These are phyloP conservation scores for Dendrobium officinale DNA, from an alignment of 106 monocot species.

Conservation along the genomic window DNA sequence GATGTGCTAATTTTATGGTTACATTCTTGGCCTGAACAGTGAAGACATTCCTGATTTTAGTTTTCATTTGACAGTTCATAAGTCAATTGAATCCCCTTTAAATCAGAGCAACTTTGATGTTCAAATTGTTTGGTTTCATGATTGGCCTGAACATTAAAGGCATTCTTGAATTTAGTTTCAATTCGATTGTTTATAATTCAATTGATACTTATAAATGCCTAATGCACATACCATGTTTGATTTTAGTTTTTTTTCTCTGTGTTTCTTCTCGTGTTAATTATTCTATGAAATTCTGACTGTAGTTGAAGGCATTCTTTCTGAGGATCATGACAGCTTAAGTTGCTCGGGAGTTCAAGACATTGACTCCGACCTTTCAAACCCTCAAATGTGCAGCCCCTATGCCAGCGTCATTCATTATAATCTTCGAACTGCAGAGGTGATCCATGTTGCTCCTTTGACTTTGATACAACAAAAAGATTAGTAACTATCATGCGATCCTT, in stretches of 20 bases:
- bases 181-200: not conserved
- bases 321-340: slow-evolving; percentile 16
- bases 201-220: not conserved
- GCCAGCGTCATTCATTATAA: slow-evolving; percentile 60
- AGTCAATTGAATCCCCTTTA: not conserved
- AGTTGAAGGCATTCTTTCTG: slow-evolving; percentile 17
- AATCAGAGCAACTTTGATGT: not conserved
- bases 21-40: not conserved
- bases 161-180: not conserved
- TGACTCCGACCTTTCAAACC: slow-evolving; percentile 66
- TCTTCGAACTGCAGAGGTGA: slow-evolving; percentile 68
- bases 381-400: slow-evolving; percentile 76
- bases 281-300: slow-evolving; percentile 6
- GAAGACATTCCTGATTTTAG: too few relatives aligned
- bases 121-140: not conserved
- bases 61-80: not conserved
- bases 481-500: not conserved
- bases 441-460: not conserved
- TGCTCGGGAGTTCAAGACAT: slow-evolving; percentile 38
- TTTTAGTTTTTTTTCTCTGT: not conserved
- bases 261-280: not conserved
- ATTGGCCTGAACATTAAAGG: not conserved
- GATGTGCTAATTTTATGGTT: not conserved
- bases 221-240: not conserved
- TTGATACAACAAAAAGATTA: not conserved